Evolutionary conservation across 2,329 filamentous ascomycete species (phyloP), one percentile per base, ranked within the genome.

Genomic region (Neophaeococcomyces mojaviensis): DNA sequence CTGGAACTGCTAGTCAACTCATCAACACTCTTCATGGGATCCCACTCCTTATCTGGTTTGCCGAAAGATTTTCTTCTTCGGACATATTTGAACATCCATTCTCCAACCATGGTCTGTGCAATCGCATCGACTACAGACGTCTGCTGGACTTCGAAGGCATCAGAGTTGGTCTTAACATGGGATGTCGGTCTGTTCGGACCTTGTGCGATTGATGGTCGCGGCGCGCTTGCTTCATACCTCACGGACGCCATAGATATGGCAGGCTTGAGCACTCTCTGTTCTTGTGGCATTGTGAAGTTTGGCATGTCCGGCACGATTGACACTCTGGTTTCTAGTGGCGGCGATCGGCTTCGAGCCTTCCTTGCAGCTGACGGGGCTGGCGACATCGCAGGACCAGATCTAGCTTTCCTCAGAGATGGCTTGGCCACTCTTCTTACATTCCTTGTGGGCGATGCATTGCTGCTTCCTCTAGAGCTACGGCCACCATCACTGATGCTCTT

Each of bases 71-170:
- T 96, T 54, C 90, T 80, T 50, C 63, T 62, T 47, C 62, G 62
- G 22, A 73, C 65, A 49, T 72, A 72, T 52, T 72, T 73, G 61
- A 63, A 69, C 68, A 68, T 70, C 68, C 64, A 69, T 50, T 97
- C 92, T 31, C 92, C 92, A 24, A 98, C 88, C 92, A 98, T 98
- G 0, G 90, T 94, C 61, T 94, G 89, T 1, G 92, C 89, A 64
- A 98, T 97, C 3, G 92, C 88, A 68, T 97, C 92, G 4, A 98
- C 90, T 12, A 97, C 87, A 36, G 81, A 84, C 0, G 84, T 84
- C 35, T 82, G 78, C 55, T 88, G 82, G 24, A 78, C 74, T 9
- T 72, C 69, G 55, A 74, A 81, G 34, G 70, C 74, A 45, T 74
- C 70, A 3, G 77, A 82, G 33, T 73, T 73, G 7, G 63, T 55